Base-by-base conservation (phyloP, 345 rosid genomes). In the Hibiscus tridactylites region DNA sequence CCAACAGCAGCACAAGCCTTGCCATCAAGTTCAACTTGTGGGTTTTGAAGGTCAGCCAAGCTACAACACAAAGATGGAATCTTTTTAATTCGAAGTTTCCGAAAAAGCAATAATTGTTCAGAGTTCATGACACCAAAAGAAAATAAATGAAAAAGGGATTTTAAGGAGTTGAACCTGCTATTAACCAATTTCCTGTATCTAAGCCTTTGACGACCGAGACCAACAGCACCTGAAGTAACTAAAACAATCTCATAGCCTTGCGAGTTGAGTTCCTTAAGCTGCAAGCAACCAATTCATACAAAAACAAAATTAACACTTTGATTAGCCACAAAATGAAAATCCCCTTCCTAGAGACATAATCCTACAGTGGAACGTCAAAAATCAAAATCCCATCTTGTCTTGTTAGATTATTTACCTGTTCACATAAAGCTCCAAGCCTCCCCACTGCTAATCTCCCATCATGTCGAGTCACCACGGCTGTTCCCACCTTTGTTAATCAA, bases 1-100 rank as follows among this genome's bases (percentile, higher is more conserved):
- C 88, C 90, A 73, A 86, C 88, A 65, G 90, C 90, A 1, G 90
- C 88, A 65, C 86, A 84, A 9, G 83, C 90, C 78, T 86, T 86
- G 42, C 90, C 90, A 65, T 82, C 85, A 59, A 84, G 70, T 35
- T 86, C 88, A 58, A 9, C 16, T 73, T 79, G 88, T 21, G 84
- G 86, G 57, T 84, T 81, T 62, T 86, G 90, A 68, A 86, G 90
- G 77, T 86, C 90, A 68, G 83, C 83, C 64, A 86, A 78, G 71
- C 90, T 86, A 75, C 63, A 74, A 74, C 57, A 61, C 61, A 65
- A 60, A 71, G 4, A 70, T 44, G 17, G 47, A 53, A 42, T 28
- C 19, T 35, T 54, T 54, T 19, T 42, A 9, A 56, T 19, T 26
- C 16, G 47, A 57, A n/a, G 19, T 59, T 70, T 64, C 17, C 52